Base-by-base conservation (phyloP, 768 basidiomycete species). In the Cystofilobasidium capitatum region DNA sequence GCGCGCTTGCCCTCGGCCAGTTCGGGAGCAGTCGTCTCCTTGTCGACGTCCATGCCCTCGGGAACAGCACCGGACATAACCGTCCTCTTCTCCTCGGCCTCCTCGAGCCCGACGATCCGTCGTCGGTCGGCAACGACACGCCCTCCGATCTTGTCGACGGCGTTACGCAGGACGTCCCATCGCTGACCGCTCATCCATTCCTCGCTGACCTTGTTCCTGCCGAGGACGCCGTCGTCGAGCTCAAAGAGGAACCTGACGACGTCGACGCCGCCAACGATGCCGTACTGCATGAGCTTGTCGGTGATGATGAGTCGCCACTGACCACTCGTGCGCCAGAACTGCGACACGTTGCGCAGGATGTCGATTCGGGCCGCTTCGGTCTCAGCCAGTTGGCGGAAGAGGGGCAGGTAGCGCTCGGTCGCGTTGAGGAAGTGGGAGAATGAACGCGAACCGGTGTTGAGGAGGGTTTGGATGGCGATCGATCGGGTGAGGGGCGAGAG, bases 351-450 rank as follows among this genome's bases (percentile, higher is more conserved):
- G 17, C 81, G 80, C 17, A 97, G 81, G 69, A 97, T 83, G 71
- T 89, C 71, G 44, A 71, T 71, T 8, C 76, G 71, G 22, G 75
- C 72, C 10, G 71, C 29, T 83, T 80, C 80, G 40, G 80, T 81
- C 54, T 65, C 72, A 0, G 87, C 81, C 47, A 89, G 79, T 44
- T 80, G 81, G 22, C 87, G 87, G 24, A 91, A 80, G 6, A 91
- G 80, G 6, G 83, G 83, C 1, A 93, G 84, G 74, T 93, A 98
- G 22, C 96, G 87, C 75, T 99, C 96, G 71, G 97, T 91, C 4
- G 92, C 93, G 74, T 98, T 98, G 71, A 98, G 84, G 72, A 97
- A 86, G 77, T 99, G 96, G 0, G 93, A 97, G 81, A 99, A 97
- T 3, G 93, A 96, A 20, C 96, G 86, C 2, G 89, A 85, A 61